Percentiles rank a stretch among this genome's conserved stretches.
phyloP scores from a whole-genome alignment of 1,284 basidiomycete genomes.

The Cryptococcus wingfieldii region DNA sequence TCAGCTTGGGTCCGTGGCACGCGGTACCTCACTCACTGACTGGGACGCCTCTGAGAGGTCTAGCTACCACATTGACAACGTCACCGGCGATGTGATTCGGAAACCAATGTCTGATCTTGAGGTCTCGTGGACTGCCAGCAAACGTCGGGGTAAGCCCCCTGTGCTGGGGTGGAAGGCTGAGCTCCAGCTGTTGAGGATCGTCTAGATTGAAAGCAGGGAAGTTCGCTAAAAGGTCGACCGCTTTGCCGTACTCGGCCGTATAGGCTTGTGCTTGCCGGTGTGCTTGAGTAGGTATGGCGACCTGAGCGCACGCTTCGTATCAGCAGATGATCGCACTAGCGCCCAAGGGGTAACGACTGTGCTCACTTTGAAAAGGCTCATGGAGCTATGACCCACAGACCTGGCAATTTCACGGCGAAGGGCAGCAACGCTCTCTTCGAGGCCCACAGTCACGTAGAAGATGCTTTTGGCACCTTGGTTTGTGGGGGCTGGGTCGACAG shows the following conservation, averaged over 20 bases:
- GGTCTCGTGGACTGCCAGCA: conserved; percentile 11
- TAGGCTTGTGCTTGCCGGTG: conserved; percentile 36
- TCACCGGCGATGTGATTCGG: conserved; percentile 17
- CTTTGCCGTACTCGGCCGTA: conserved; percentile 22
- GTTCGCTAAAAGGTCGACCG: conserved; percentile 33
- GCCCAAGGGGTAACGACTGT: neutral
- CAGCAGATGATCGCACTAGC: neutral
- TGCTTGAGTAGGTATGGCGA: conserved; percentile 40
- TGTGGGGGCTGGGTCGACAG: conserved; percentile 9
- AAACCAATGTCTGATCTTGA: conserved; percentile 25
- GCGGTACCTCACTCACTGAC: conserved; percentile 7
- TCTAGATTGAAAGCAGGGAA: conserved; percentile 44
- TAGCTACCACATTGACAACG: conserved; percentile 33
- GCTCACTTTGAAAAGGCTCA: conserved; percentile 44
- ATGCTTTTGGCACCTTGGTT: conserved; percentile 18
- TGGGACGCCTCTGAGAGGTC: conserved; percentile 17
- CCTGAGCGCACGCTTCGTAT: conserved; percentile 19
- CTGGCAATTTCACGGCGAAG: conserved; percentile 27
- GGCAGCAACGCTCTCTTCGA: conserved; percentile 23
- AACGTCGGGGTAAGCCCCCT: neutral
- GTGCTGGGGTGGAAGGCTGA: conserved; percentile 19
- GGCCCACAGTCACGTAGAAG: conserved; percentile 31
- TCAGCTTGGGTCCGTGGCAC: neutral
- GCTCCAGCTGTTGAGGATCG: conserved; percentile 32
- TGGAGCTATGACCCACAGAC: conserved; percentile 22